Conservation (phyloP, 2,329 filamentous ascomycete genomes). For the Hirsutella rhossiliensis region DNA sequence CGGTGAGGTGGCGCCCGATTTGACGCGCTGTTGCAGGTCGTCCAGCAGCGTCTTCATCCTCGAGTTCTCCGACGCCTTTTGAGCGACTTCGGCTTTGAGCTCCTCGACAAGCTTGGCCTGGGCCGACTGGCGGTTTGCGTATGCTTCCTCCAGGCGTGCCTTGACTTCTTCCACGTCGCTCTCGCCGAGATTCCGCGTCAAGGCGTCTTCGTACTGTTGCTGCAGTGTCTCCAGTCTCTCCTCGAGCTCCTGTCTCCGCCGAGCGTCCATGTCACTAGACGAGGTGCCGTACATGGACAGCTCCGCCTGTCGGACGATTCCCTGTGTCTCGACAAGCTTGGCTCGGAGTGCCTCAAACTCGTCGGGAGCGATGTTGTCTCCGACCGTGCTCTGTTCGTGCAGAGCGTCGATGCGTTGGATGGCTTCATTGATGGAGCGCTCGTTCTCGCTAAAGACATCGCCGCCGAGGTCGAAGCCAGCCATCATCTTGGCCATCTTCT, state of each 20-base stretch:
- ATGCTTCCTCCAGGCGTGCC: conserved; percentile 62
- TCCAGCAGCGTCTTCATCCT: conserved; percentile 73
- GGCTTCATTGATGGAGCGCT: conserved; percentile 69
- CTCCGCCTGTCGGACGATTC: conserved; percentile 85
- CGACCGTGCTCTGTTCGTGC: conserved; percentile 61
- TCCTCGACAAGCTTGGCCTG: conserved; percentile 65
- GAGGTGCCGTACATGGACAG: conserved; percentile 64
- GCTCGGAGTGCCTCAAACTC: conserved; percentile 67
- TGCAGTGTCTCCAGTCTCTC: conserved; percentile 62
- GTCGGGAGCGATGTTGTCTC: conserved; percentile 70
- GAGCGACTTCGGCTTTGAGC: conserved; percentile 61
- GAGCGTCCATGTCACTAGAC: conserved; percentile 50
- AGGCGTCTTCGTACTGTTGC: conserved; percentile 70
- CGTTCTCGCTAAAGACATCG: conserved; percentile 88
- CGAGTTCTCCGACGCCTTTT: conserved; percentile 71
- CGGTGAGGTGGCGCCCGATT: conserved; percentile 43
- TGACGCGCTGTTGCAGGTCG: conserved; percentile 62
- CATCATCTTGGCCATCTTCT: conserved; percentile 99
- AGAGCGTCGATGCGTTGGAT: conserved; percentile 75
- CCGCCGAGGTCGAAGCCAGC: conserved; percentile 90
- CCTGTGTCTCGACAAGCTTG: conserved; percentile 78
- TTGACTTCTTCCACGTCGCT: conserved; percentile 79
- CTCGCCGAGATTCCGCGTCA: conserved; percentile 68
- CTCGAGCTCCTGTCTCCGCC: conserved; percentile 66
- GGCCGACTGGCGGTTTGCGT: conserved; percentile 61